phyloP scores from a whole-genome alignment of 2,329 filamentous ascomycete species.

The Monosporascus sp. region DNA sequence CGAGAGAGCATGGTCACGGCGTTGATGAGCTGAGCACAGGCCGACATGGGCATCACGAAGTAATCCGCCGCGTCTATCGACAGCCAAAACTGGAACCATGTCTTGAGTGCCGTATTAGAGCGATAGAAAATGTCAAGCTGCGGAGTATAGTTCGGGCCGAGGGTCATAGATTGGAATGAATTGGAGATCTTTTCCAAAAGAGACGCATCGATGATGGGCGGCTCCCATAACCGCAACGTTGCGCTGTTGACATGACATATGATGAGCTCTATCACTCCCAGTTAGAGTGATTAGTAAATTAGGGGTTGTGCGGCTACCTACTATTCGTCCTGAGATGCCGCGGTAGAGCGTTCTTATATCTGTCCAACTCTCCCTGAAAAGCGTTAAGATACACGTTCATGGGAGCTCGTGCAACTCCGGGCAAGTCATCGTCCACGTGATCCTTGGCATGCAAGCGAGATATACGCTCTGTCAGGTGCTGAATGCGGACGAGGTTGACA shows the following conservation, averaged over 20 bases:
- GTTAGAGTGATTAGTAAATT: neutral
- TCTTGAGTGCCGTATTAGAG: slow-evolving; percentile 40
- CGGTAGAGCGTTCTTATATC: slow-evolving; percentile 32
- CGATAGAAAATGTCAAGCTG: slow-evolving; percentile 46
- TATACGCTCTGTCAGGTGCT: slow-evolving; percentile 47
- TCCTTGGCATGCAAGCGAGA: slow-evolving; percentile 32
- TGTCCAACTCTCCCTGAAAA: slow-evolving; percentile 41
- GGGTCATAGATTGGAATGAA: slow-evolving; percentile 32
- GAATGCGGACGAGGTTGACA: slow-evolving; percentile 42
- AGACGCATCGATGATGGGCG: slow-evolving; percentile 36
- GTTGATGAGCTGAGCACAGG: slow-evolving; percentile 43
- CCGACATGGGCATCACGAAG: slow-evolving; percentile 40
- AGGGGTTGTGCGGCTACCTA: slow-evolving; percentile 17
- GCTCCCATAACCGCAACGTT: slow-evolving; percentile 41
- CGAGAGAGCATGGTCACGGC: slow-evolving; percentile 45
- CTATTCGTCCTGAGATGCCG: slow-evolving; percentile 31
- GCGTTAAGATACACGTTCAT: slow-evolving; percentile 39
- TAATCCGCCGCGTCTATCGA: slow-evolving; percentile 37
- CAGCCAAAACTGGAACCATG: slow-evolving; percentile 46
- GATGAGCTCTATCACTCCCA: slow-evolving; percentile 29
- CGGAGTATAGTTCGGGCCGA: slow-evolving; percentile 29
- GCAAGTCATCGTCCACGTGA: slow-evolving; percentile 28
- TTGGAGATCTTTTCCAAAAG: slow-evolving; percentile 38
- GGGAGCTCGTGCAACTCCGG: slow-evolving; percentile 34
- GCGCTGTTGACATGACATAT: slow-evolving; percentile 36